Evolutionary conservation across 768 basidiomycete species (phyloP), one percentile per base, ranked within the genome.

Genomic region (Neoboletus brunneissimus): DNA sequence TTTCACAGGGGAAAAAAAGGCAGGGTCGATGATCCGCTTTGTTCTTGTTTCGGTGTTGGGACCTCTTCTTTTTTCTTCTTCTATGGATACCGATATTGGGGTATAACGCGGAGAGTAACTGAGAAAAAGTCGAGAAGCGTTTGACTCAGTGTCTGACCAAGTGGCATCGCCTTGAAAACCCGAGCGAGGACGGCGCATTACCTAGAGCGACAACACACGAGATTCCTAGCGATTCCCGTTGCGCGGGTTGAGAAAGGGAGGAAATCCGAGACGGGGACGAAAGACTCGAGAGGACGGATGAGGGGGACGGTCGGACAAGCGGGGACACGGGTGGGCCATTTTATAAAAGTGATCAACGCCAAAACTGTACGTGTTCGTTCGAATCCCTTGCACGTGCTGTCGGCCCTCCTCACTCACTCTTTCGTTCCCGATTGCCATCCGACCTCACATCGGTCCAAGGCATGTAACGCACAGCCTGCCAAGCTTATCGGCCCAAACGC

Each of bases 291-390:
- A 25, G 25, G 10, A 1, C 32, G 20, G 47, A 34, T 34, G n/a
- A n/a, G 34, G 32, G 23, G 16, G 25, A 23, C 23, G 34, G 25
- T n/a, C 9, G 31, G 27, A 27, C 27, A 27, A 27, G 12, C 35
- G 35, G 13, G 48, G 35, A 38, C 49, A 59, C 53, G 51, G 52
- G 22, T 43, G 59, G 47, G 47, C 43, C 62, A 72, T 67, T 65
- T 70, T 72, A 72, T 63, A 65, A 59, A 25, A 55, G 53, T 65
- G 58, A 65, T 61, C 56, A 58, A 65, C 62, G 46, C 57, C 56
- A 8, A 38, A 69, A 58, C 61, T 55, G 52, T 45, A 69, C 69
- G n/a, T 55, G 63, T 68, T 68, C 51, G 64, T 55, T 53, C 55
- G 15, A n/a, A n/a, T n/a, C 16, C 23, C 48, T 7, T 54, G 60